Percentiles rank a stretch among this genome's conserved stretches.
These are phyloP conservation scores for Calonectria pseudoreteaudii DNA, from an alignment of 2,329 filamentous ascomycete species.

Conservation along the genomic window DNA sequence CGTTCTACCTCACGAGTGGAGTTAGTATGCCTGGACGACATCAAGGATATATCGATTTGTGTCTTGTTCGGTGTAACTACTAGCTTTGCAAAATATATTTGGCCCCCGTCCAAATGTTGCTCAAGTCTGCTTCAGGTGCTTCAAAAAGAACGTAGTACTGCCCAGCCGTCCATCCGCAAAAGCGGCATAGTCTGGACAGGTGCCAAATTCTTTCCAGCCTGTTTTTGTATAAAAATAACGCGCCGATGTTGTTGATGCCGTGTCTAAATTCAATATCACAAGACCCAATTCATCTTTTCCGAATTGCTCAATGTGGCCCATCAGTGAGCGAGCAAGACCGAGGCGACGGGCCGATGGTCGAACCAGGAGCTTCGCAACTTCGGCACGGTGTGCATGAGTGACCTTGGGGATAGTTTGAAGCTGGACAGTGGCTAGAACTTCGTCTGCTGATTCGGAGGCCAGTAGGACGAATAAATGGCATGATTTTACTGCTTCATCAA, in stretches of 20 bases:
- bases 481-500: background rate
- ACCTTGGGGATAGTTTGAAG: conserved; percentile 6
- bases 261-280: background rate
- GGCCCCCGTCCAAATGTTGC: background rate
- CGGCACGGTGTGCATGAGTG: conserved; percentile 3
- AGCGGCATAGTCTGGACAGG: conserved; percentile 6
- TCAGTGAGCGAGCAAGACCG: background rate
- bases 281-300: background rate
- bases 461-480: background rate
- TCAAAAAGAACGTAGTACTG: background rate
- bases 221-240: background rate
- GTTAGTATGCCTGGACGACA: background rate
- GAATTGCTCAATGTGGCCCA: background rate
- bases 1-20: too few species aligned
- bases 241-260: background rate
- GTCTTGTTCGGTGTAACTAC: background rate
- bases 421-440: background rate
- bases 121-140: background rate
- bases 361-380: conserved; percentile 1
- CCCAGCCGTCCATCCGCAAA: conserved; percentile 1
- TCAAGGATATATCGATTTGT: background rate
- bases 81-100: background rate
- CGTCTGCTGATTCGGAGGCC: background rate
- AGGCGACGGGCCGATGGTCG: conserved; percentile 1
- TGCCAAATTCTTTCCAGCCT: conserved; percentile 9